Evolutionary conservation across 1,139 yeast genomes (phyloP), one percentile per base, ranked within the genome.

Genomic region (Suhomyces panamericanus): DNA sequence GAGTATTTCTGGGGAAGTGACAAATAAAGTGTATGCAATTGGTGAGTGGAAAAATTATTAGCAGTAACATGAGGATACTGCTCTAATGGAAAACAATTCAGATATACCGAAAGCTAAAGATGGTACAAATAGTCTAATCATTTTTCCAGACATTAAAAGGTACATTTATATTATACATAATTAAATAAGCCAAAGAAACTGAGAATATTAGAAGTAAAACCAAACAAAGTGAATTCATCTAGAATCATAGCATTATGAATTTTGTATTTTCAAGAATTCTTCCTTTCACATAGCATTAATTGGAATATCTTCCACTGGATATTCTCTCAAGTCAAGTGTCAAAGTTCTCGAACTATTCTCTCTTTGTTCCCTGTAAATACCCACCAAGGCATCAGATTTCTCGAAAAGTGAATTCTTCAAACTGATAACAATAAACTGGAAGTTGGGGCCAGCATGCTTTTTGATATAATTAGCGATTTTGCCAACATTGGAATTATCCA

Each of bases 361-460:
- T 14, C 73, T 72, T 58, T 88, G 96, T 55, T 90, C 95, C 50
- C 96, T 75, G 67, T 87, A 93, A 39, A 93, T 91, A 24, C 99
- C 99, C 6, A 95, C 96, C 49, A 93, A 72, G 0, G 96, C 85
- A 59, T 90, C 96, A 6, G 96, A 87, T 57, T 83, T 84, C 60
- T 90, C 96, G 63, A 87, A 93, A 57, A 95, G 73, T 1, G 90
- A 81, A 59, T 85, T 89, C 67, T 93, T 93, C 64, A 93, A 78
- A 39, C 96, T 87, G 50, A 95, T 95, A 35, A 95, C 97, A 62
- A 95, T 90, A 57, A 93, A 90, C 60, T 93, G 99, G 59, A 90
- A 83, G 37, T 81, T 77, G 1, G 89, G 85, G 20, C 89, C 85
- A 1, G 95, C 85, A 57, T 87, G 85, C 51, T 78, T 79, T 46